phyloP scores from a whole-genome alignment of 441 rosid species.

The Adansonia madagascariensis region DNA sequence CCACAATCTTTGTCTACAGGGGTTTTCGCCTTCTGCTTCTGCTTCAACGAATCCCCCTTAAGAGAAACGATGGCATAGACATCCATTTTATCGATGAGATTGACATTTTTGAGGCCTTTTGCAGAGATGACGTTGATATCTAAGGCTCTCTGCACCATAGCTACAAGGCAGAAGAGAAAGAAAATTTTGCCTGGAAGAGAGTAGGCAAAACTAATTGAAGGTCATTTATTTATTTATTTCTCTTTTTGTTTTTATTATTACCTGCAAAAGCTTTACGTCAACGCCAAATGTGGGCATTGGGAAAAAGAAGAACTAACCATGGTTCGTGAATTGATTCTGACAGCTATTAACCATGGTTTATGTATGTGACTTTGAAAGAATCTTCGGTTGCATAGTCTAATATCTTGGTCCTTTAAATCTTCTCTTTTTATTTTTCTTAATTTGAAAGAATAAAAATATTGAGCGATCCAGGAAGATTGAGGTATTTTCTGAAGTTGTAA shows the following conservation, averaged over 20 bases:
- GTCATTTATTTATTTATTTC: no score
- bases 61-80: slow-evolving; percentile 53
- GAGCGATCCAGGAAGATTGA: neutral
- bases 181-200: neutral
- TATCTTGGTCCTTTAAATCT: neutral
- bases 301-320: slow-evolving; percentile 14
- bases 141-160: slow-evolving; percentile 44
- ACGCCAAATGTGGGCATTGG: neutral
- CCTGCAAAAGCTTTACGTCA: neutral
- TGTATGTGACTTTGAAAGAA: neutral
- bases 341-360: slow-evolving; percentile 7
- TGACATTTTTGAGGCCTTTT: slow-evolving; percentile 50
- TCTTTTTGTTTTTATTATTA: no score
- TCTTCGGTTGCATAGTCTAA: neutral
- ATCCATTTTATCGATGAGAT: slow-evolving; percentile 58
- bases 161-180: neutral
- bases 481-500: neutral
- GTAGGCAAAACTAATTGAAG: no score
- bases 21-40: slow-evolving; percentile 49
- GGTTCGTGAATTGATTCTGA: neutral
- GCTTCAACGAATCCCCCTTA: slow-evolving; percentile 39
- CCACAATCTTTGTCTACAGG: slow-evolving; percentile 47
- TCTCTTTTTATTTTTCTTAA: neutral
- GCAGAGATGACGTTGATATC: slow-evolving; percentile 56
- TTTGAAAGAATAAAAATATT: neutral